Percentiles rank a stretch among this genome's conserved stretches.
Conservation (phyloP, 495 filamentous ascomycete species). For the Gamarada debralockiae region DNA sequence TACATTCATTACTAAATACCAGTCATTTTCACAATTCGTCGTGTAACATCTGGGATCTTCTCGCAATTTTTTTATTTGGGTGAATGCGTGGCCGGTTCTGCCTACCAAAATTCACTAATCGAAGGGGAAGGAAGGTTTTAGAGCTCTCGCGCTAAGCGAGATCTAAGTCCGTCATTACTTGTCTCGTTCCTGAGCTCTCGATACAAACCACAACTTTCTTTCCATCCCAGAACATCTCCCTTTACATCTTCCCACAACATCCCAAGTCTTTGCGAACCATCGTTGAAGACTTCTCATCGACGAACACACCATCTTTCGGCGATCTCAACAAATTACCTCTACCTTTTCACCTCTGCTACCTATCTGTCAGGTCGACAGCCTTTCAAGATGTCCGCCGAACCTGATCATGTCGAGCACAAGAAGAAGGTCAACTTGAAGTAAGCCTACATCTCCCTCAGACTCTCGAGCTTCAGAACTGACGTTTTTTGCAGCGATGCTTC, state of each 20-base stretch:
- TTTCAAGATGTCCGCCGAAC: conserved; percentile 25
- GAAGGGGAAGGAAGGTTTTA: not conserved
- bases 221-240: conserved; percentile 9
- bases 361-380: conserved; percentile 4
- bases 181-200: conserved; percentile 7
- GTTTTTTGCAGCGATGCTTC: conserved; percentile 69
- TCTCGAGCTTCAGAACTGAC: conserved; percentile 28
- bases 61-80: too few relatives aligned
- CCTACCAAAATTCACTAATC: not conserved
- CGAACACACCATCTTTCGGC: conserved; percentile 3
- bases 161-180: too few relatives aligned
- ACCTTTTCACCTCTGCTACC: not conserved
- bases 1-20: too few relatives aligned
- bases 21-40: too few relatives aligned
- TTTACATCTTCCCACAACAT: not conserved
- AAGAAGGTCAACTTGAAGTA: conserved; percentile 92
- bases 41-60: too few relatives aligned
- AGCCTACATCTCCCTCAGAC: conserved; percentile 24
- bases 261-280: conserved; percentile 4
- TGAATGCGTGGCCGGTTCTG: not conserved
- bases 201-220: not conserved
- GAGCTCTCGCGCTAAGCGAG: too few relatives aligned
- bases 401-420: conserved; percentile 63
- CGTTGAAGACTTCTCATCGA: conserved; percentile 1
- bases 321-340: not conserved